Base-by-base conservation (phyloP, 306 rosid genomes). In the Prunus davidiana region DNA sequence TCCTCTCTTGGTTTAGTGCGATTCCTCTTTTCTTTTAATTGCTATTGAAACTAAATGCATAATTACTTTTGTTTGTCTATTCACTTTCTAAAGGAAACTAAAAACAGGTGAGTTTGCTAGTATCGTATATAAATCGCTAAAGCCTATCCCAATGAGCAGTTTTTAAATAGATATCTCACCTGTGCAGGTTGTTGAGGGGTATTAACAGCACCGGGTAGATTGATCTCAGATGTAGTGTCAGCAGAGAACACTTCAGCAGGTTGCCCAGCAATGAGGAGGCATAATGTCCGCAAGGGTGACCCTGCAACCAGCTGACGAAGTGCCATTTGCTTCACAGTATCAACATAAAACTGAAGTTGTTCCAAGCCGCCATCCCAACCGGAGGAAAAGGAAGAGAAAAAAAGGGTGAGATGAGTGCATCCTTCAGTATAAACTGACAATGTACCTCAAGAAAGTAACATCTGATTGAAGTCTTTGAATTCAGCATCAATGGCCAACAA, bases 311-410 rank as follows among this genome's bases (percentile, higher is more conserved):
- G 86, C 77, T 92, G 95, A 28, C 46, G 83, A 43, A 94, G 82
- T 45, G 97, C 97, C 98, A 94, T 91, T 89, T 94, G 93, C 89
- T 88, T 94, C 50, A 94, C 93, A 20, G 97, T 92, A 81, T 94
- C 97, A 81, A 88, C 90, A 86, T 89, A 93, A 83, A 84, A 89
- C 98, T 93, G 97, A 89, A 91, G 67, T 8, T 75, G 51, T 79
- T 60, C 28, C 32, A 72, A 78, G 34, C 76, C 19, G 67, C 71
- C 66, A 71, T 73, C 60, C 82, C 62, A 68, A 69, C 67, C 76
- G 0, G 13, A 78, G 55, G 51, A 72, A 41, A 49, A 62, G 57
- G 50, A 58, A 22, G 70, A 72, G 60, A 50, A 28, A 12, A 57
- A 18, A 38, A 12, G 4, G 43, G 66, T 56, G 62, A 71, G 64